Evolutionary conservation across 495 filamentous ascomycete species (phyloP), one percentile per base, ranked within the genome.

Genomic region (Lasiosphaeria hispida): DNA sequence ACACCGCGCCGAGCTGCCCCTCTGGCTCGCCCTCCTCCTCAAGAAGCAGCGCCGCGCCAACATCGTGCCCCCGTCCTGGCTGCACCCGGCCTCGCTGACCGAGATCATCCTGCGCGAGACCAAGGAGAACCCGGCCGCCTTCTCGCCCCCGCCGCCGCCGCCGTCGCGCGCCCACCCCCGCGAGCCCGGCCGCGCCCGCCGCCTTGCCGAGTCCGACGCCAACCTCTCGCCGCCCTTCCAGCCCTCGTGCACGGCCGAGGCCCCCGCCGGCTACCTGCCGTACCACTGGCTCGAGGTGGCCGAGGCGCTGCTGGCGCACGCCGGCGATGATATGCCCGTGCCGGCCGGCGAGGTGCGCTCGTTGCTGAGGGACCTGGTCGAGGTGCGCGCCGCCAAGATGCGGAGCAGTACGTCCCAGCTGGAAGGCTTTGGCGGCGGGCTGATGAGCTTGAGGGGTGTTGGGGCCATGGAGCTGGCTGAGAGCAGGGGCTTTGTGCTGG

Each of bases 21-120:
- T 97, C 67, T 97, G 95, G 95, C 88, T 97, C 47, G 94, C 95
- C n/a, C 83, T 97, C 48, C 87, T 97, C 53, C 87, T 98, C 51
- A 97, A 98, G 74, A 90, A 91, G 59, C 95, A 98, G 77, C 85
- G 87, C 36, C 86, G 93, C 66, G 93, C 92, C 69, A 96, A 96
- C 75, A 97, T 97, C 70, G 75, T 92, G 40, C 89, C 94, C 0
- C 94, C 94, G 0, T 72, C 88, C 49, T 98, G 94, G 94, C 84
- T 98, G 10, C 82, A 86, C 61, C 83, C 89, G 0, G 68, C 83
- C 33, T 85, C 90, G 30, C 83, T 98, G 36, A 73, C 79, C 36
- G 71, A 83, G 0, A 90, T 97, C 60, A 85, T 97, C 55, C 81
- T 89, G 40, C 73, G 86, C 62, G 94, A 98, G 63, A 94, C 86